Base-by-base conservation (phyloP, 2,329 filamentous ascomycete genomes). In the Talaromyces sp. region DNA sequence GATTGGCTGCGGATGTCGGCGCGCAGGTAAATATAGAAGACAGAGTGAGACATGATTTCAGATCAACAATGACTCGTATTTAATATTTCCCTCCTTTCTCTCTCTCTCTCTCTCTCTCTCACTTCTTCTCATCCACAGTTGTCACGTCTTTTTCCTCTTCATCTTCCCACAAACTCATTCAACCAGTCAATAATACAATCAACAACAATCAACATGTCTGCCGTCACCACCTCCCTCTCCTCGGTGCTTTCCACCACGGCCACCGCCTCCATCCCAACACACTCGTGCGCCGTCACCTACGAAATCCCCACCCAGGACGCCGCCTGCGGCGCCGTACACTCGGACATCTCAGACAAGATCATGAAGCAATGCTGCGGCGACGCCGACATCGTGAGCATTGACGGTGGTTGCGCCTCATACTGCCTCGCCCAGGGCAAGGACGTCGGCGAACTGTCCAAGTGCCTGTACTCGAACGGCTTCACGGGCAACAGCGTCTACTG, bases 381-480 rank as follows among this genome's bases (percentile, higher is more conserved):
- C 9, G 78, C 81, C 58, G 69, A 76, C 27, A 73, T 83, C 31
- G 69, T 78, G 56, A 71, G 72, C 65, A 83, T 83, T 77, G 73
- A 79, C 67, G 67, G 77, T 68, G 71, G 76, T 67, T 84, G 82
- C 73, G 80, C 78, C 16, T 66, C 83, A 63, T 84, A 83, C 79
- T 84, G 82, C 66, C 77, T 79, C 16, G 79, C 78, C 0, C 68
- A 72, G 47, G 76, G 68, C 51, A 78, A 81, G 64, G 70, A 66
- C 27, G 68, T 79, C 57, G 60, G 64, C 10, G 66, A 73, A 4
- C 67, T 81, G 36, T 68, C 68, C 4, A 34, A 68, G 3, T 84
- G 82, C 65, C 69, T 83, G 14, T 72, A 65, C 56, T 65, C 70
- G 34, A 68, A 79, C 56, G 79, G 79, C 34, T 76, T 76, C 31